A percentile compares a stretch with the other conserved stretches of the same genome.
These are phyloP conservation scores for Phalaenopsis hybrid DNA, from an alignment of 116 monocot species.

Conservation along the genomic window DNA sequence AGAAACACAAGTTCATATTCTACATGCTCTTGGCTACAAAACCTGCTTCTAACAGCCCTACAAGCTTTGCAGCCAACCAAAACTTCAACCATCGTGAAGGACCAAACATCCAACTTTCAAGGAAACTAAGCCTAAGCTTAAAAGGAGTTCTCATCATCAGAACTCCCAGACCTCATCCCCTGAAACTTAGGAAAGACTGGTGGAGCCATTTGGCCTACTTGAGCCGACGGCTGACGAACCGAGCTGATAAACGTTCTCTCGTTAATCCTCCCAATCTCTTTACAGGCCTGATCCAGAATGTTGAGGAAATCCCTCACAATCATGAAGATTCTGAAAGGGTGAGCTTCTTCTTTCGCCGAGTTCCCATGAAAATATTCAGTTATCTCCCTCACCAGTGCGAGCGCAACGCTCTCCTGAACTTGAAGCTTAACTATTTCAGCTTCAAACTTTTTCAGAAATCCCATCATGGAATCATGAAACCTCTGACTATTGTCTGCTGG, in stretches of 20 bases:
- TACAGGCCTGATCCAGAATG: constrained; percentile 60
- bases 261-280: constrained; percentile 46
- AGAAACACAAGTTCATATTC: neutral
- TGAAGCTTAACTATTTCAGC: constrained; percentile 45
- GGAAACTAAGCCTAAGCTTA: constrained; percentile 1
- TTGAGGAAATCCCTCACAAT: constrained; percentile 67
- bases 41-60: neutral
- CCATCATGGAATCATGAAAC: constrained; percentile 46
- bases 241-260: constrained; percentile 23
- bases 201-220: constrained; percentile 9
- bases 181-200: constrained; percentile 17
- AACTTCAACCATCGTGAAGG: neutral
- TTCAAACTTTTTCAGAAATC: constrained; percentile 49
- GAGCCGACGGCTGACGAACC: neutral
- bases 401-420: constrained; percentile 30
- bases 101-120: neutral
- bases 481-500: constrained; percentile 7
- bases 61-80: constrained; percentile 7
- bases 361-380: constrained; percentile 76
- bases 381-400: constrained; percentile 44
- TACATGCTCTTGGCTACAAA: neutral
- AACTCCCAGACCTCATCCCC: constrained; percentile 20
- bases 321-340: constrained; percentile 69
- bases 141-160: constrained; percentile 25
- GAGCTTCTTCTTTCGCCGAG: constrained; percentile 52